Evolutionary conservation across 2,329 filamentous ascomycete genomes (phyloP), one percentile per base, ranked within the genome.

Genomic region (Penicillium paneum): DNA sequence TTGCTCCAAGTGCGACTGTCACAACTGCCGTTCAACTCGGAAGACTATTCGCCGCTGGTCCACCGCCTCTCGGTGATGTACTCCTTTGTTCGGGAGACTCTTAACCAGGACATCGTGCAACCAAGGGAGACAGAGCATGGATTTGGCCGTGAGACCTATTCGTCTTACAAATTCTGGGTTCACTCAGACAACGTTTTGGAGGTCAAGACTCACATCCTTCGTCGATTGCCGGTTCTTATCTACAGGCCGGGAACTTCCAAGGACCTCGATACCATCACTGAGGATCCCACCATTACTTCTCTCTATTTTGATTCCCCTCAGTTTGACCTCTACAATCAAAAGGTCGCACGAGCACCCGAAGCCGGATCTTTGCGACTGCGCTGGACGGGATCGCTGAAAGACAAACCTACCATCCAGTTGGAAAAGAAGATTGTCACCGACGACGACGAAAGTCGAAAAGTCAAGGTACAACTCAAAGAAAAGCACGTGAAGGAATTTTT

Each of bases 121-220:
- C 83, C 83, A 39, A 73, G 73, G 52, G 78, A 79, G 58, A 59
- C 70, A 19, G 75, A 79, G 55, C 77, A 75, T 12, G 76, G 78
- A 39, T 71, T 76, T 50, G 78, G 79, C 57, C 76, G 75, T 55
- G 90, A 92, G 72, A 81, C 81, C 54, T 96, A 95, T 71, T 90
- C 84, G 19, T 91, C 91, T 4, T 85, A 93, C 75, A 97, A 96
- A 75, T 97, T 96, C 78, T 99, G 94, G 94, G 88, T 99, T 6
- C 94, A 99, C 72, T 83, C 86, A 31, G 94, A 99, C 67, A 97
- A 99, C 74, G 80, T 97, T 28, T 85, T 97, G 63, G 94, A 99
- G 77, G 91, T 97, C 71, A 97, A 97, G 81, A 97, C 94, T 5
- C 86, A 91, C 67, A 95, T 99, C 58, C 83, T 97, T 31, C 90